Evolutionary conservation across 179 eudicot genomes (phyloP).

Genomic region (Silene vulgaris): DNA sequence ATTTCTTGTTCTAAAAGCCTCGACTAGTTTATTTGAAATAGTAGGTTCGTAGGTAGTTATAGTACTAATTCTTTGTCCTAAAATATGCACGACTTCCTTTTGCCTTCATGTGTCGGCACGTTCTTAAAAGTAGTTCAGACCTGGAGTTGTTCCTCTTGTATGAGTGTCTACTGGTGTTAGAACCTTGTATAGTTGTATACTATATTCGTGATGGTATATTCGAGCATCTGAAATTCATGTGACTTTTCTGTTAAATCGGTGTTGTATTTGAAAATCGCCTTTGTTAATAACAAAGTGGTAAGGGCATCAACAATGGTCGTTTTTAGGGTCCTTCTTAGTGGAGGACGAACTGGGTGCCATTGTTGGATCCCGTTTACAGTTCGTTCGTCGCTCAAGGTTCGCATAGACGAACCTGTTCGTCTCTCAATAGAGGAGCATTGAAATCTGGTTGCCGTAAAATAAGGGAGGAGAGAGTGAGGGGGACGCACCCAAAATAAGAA

Average conservation of each 20-base stretch:
- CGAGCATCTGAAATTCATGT: neutral
- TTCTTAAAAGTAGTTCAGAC: constrained; percentile 19
- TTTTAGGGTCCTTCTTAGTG: too few species aligned
- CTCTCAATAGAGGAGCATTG: too few species aligned
- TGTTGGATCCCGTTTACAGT: too few species aligned
- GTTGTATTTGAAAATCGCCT: too few species aligned
- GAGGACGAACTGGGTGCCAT: too few species aligned
- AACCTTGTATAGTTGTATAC: neutral
- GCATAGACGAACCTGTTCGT: too few species aligned
- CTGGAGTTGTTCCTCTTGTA: constrained; percentile 1
- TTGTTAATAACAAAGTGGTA: too few species aligned
- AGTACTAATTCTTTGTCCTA: constrained; percentile 4
- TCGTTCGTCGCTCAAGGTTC: too few species aligned
- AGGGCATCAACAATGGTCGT: too few species aligned
- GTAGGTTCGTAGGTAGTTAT: constrained; percentile 7
- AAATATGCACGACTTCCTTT: neutral
- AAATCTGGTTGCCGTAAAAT: too few species aligned
- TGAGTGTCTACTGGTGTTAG: neutral
- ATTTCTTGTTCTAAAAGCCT: constrained; percentile 11
- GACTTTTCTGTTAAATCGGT: neutral
- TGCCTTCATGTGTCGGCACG: constrained; percentile 18
- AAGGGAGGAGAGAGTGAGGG: too few species aligned
- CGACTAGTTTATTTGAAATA: neutral
- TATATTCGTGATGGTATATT: neutral
- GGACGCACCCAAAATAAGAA: too few species aligned